Conservation (phyloP, 2,329 filamentous ascomycete genomes). For the Fusarium phyllophilum region DNA sequence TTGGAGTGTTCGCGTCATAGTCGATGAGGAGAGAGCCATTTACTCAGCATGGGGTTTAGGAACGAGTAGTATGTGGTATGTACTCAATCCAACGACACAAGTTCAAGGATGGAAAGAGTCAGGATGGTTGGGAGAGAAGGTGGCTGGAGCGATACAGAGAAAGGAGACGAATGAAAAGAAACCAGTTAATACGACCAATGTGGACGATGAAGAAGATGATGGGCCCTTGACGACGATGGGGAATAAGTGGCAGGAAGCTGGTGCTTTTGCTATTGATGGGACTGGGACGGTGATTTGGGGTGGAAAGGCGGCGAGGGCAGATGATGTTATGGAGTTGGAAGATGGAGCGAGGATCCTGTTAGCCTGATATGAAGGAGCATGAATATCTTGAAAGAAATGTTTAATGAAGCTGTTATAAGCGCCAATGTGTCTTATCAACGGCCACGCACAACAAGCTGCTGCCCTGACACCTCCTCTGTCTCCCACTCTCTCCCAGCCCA, state of each 20-base stretch:
- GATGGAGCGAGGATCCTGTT: slow-evolving; percentile 53
- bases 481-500: not conserved
- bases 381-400: not conserved
- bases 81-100: slow-evolving; percentile 64
- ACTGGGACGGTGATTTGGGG: slow-evolving; percentile 62
- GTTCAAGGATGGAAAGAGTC: slow-evolving; percentile 64
- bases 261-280: slow-evolving; percentile 62
- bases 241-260: slow-evolving; percentile 67
- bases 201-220: slow-evolving; percentile 43
- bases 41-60: slow-evolving; percentile 71
- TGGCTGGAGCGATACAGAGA: slow-evolving; percentile 58
- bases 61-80: slow-evolving; percentile 59
- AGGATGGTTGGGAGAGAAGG: slow-evolving; percentile 63
- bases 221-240: slow-evolving; percentile 59
- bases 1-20: slow-evolving; percentile 64
- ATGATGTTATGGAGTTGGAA: slow-evolving; percentile 66
- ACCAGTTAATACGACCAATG: not conserved
- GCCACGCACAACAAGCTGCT: not conserved
- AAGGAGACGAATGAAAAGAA: slow-evolving; percentile 44
- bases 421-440: no score
- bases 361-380: slow-evolving; percentile 29
- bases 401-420: not conserved
- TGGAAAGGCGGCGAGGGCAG: slow-evolving; percentile 58
- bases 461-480: not conserved
- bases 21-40: slow-evolving; percentile 65